Base-by-base conservation (phyloP, 306 rosid species). In the Geum urbanum region DNA sequence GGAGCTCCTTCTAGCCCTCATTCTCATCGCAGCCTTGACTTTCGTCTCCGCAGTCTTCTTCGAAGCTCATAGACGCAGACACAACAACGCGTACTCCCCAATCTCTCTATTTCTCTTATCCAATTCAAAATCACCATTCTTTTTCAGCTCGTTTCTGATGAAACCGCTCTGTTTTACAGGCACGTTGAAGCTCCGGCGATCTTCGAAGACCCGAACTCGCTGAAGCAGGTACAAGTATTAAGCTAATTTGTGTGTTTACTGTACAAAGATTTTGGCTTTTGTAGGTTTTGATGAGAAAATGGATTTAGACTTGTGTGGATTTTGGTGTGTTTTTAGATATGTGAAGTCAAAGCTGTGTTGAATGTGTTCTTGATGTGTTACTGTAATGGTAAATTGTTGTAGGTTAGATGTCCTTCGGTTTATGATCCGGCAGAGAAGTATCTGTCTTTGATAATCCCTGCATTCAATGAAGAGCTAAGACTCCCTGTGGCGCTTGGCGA, bases 401-500 rank as follows among this genome's bases (percentile, higher is more conserved):
- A 92, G 96, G 97, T 90, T 82, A 85, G 84, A 44, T 92, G 96
- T 63, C 89, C 98, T 62, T 83, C 86, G 27, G 77, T 90, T 75
- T 88, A 78, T 70, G 94, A 90, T 88, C 97, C 96, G 47, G 92
- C 98, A 0, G 85, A 89, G 51, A 92, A 92, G 81, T 92, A 88
- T 83, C 75, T 92, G 15, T 90, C 97, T 67, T 81, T 92, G 84
- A 88, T 92, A 46, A 74, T 90, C 70, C 98, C 96, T 47, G 94
- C 97, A 32, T 92, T 81, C 80, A 92, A 90, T 69, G 97, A 90
- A 74, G 94, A 92, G 79, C 84, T 74, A 48, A 86, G 98, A 75
- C 97, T 92, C 77, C 96, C 97, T 15, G 81, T 83, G 51, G 97
- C 98, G 15, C 91, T 92, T 65, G 90, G 88, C 43, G 98, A 92